Evolutionary conservation across 805 yeast genomes (phyloP).

Genomic region (Kuraishia piskuri): DNA sequence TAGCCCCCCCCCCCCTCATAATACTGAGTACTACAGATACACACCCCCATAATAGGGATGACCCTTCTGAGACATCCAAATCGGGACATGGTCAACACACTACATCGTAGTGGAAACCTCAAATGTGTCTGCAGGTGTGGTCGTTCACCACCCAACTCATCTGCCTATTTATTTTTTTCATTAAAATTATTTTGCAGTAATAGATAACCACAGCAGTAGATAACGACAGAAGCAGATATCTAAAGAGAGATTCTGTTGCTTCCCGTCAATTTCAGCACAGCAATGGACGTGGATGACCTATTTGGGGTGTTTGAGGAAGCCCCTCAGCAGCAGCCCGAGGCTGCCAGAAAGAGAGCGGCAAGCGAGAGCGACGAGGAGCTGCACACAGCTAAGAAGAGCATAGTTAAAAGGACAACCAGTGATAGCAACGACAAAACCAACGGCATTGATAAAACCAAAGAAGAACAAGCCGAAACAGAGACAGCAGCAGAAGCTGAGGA

Average conservation of each 20-base stretch:
- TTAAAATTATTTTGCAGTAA: too few relatives aligned
- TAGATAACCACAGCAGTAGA: background rate
- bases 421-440: too few relatives aligned
- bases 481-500: constrained; percentile 12
- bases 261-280: too few relatives aligned
- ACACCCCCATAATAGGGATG: too few relatives aligned
- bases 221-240: background rate
- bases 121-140: background rate
- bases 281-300: constrained; percentile 36
- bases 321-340: constrained; percentile 15
- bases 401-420: constrained; percentile 9
- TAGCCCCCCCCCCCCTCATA: too few relatives aligned
- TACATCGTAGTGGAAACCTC: background rate
- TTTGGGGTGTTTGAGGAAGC: constrained; percentile 57
- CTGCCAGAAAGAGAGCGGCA: constrained; percentile 8
- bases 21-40: too few relatives aligned
- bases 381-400: constrained; percentile 6
- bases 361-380: constrained; percentile 9
- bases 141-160: background rate
- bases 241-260: background rate
- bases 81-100: background rate
- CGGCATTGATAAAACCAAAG: too few relatives aligned
- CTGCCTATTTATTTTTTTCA: background rate
- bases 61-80: too few relatives aligned
- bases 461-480: constrained; percentile 1